Evolutionary conservation across 345 rosid species (phyloP), one percentile per base, ranked within the genome.

Genomic region (Eucalyptus brandiana): DNA sequence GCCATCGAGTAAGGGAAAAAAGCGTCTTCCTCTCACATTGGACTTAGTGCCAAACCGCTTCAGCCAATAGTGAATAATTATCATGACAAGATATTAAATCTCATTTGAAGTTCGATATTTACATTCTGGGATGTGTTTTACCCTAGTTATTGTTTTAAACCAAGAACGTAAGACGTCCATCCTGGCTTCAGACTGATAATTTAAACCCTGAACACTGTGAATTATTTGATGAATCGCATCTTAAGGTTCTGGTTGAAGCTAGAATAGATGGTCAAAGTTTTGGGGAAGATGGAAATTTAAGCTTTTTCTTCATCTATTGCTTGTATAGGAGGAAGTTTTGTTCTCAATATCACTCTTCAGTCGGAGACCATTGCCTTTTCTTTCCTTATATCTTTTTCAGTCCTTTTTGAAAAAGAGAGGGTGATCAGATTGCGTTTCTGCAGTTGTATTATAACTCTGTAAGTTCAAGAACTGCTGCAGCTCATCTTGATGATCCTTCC

Each of bases 381-480:
- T 89, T 90, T 19, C 76, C 81, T 62, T 47, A 86, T 54, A 50
- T 88, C 37, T 81, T 65, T 88, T 51, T 81, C 86, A 48, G 47
- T 24, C 28, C 42, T 30, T 30, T 30, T 40, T 65, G 50, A 62
- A 65, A 44, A 51, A 30, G 50, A 58, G 81, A 62, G 72, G 15
- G 32, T 44, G 69, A 87, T 32, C 51, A 88, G 42, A 67, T 86
- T 65, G 92, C 48, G 87, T 87, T 72, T 81, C 89, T 94, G 94
- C 97, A 98, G 98, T 93, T 98, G 86, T 96, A 91, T 91, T 87
- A 89, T 86, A 91, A 91, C 92, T 92, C 96, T 24, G 30, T 90
- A 90, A 93, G 90, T 92, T 96, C 96, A 87, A 94, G 90, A 92
- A 50, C 87, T 51, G 91, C 88, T 85, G 91, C 87, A 86, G 87